Evolutionary conservation across 768 basidiomycete genomes (phyloP).

Genomic region (Suillus plorans): DNA sequence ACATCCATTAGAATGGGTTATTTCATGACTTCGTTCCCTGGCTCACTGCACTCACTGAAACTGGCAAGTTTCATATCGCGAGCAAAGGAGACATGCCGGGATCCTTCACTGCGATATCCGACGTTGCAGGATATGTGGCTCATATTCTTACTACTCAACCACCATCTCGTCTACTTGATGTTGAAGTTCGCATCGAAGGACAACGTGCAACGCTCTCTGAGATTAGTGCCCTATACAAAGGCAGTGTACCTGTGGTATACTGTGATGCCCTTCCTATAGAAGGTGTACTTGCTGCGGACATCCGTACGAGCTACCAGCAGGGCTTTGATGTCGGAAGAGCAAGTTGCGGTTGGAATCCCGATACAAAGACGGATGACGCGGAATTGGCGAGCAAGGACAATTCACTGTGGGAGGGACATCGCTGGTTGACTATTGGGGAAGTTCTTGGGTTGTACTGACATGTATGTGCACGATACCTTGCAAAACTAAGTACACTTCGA

Average conservation of each 20-base stretch:
- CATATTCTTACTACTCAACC: conserved; percentile 21
- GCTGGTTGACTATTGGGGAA: conserved; percentile 18
- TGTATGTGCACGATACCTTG: not conserved
- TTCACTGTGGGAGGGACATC: conserved; percentile 21
- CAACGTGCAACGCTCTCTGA: conserved; percentile 16
- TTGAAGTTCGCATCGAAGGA: conserved; percentile 23
- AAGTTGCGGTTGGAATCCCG: conserved; percentile 22
- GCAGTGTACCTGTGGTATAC: conserved; percentile 2
- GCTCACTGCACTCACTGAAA: conserved; percentile 12
- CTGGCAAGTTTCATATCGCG: conserved; percentile 20
- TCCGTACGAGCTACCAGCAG: conserved; percentile 17
- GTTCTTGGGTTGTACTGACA: conserved; percentile 5
- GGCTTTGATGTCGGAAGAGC: conserved; percentile 15
- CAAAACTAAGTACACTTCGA: not conserved
- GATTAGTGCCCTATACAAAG: conserved; percentile 12
- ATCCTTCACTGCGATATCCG: conserved; percentile 22
- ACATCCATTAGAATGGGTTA: conserved; percentile 21
- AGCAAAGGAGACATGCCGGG: conserved; percentile 24
- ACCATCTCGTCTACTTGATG: conserved; percentile 13
- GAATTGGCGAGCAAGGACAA: conserved; percentile 21
- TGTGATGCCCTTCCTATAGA: conserved; percentile 18
- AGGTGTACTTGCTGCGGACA: not conserved
- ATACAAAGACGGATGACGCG: conserved; percentile 10
- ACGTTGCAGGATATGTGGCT: conserved; percentile 29
- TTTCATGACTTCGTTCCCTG: conserved; percentile 19